These are phyloP conservation scores for Apophysomyces ossiformis DNA, from an alignment of 371 early-diverging fungal genomes.

Conservation along the genomic window DNA sequence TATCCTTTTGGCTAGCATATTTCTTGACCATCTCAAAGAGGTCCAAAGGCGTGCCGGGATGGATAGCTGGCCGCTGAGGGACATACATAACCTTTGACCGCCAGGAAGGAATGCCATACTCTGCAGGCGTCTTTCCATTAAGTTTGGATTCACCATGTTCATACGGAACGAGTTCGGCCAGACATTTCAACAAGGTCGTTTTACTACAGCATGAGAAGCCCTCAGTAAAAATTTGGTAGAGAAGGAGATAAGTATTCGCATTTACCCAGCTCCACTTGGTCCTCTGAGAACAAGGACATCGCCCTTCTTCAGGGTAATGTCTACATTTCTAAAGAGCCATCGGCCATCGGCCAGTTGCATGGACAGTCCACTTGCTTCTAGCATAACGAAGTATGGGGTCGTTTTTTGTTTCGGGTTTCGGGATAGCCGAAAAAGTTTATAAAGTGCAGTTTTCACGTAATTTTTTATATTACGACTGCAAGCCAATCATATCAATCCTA, in stretches of 20 bases:
- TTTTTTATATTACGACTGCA: too few relatives aligned
- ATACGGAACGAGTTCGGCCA: constrained; percentile 75
- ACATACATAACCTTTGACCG: constrained; percentile 84
- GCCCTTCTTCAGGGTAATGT: constrained; percentile 58
- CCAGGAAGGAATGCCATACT: constrained; percentile 76
- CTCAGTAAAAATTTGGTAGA: neutral
- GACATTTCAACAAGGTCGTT: constrained; percentile 83
- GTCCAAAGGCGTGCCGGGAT: constrained; percentile 77
- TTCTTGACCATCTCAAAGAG: constrained; percentile 63
- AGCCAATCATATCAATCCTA: too few relatives aligned
- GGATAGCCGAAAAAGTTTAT: too few relatives aligned
- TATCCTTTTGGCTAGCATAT: constrained; percentile 60
- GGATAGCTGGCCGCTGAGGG: constrained; percentile 79
- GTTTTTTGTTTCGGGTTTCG: too few relatives aligned
- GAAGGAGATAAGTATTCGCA: neutral
- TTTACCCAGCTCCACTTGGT: constrained; percentile 77
- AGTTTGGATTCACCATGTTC: constrained; percentile 66
- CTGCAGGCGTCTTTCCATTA: constrained; percentile 59
- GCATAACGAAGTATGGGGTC: constrained; percentile 12
- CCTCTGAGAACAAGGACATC: constrained; percentile 70
- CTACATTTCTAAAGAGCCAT: constrained; percentile 67
- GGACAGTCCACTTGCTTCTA: constrained; percentile 39
- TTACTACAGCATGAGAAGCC: constrained; percentile 54
- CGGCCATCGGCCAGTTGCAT: constrained; percentile 50
- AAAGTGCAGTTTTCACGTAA: too few relatives aligned